These are phyloP conservation scores for Candida rishiriensis DNA, from an alignment of 805 yeast genomes.

Conservation along the genomic window DNA sequence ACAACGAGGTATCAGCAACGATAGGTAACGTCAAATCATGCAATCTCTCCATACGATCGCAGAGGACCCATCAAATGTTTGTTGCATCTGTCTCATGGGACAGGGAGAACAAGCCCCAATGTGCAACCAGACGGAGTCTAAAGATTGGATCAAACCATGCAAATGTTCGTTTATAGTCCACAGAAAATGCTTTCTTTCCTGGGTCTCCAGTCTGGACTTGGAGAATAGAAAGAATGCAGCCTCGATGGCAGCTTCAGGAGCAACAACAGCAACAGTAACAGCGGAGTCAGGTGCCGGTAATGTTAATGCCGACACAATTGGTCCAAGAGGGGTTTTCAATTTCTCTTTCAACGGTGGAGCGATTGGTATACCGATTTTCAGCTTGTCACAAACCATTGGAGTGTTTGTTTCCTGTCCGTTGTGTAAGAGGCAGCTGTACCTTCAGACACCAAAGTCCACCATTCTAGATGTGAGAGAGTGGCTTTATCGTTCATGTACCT, in stretches of 20 bases:
- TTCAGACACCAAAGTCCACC: slow-evolving; percentile 22
- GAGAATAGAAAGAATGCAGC: slow-evolving; percentile 9
- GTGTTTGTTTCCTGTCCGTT: slow-evolving; percentile 34
- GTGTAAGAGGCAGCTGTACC: slow-evolving; percentile 29
- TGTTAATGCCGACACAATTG: neutral
- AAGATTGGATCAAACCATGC: slow-evolving; percentile 43
- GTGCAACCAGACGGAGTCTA: slow-evolving; percentile 25
- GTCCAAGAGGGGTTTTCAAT: too few relatives aligned
- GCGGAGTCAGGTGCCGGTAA: neutral
- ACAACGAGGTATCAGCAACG: too few relatives aligned
- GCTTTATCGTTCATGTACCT: slow-evolving; percentile 9
- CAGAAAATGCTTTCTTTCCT: slow-evolving; percentile 38
- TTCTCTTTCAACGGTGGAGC: too few relatives aligned
- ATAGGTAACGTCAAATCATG: slow-evolving; percentile 5
- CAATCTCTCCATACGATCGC: slow-evolving; percentile 13
- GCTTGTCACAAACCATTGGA: slow-evolving; percentile 15
- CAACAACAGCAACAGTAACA: slow-evolving; percentile 1
- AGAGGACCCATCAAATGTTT: slow-evolving; percentile 11
- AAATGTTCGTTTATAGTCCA: slow-evolving; percentile 42
- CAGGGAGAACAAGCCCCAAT: slow-evolving; percentile 30
- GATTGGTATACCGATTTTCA: slow-evolving; percentile 13
- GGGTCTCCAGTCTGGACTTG: slow-evolving; percentile 33
- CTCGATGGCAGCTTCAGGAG: slow-evolving; percentile 4
- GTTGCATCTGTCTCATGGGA: slow-evolving; percentile 29
- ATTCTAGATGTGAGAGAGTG: slow-evolving; percentile 12